Percentiles rank a stretch among this genome's conserved stretches.
Evolutionary conservation across 257 asterid species (phyloP).

Genomic region (Voacanga thouarsii): DNA sequence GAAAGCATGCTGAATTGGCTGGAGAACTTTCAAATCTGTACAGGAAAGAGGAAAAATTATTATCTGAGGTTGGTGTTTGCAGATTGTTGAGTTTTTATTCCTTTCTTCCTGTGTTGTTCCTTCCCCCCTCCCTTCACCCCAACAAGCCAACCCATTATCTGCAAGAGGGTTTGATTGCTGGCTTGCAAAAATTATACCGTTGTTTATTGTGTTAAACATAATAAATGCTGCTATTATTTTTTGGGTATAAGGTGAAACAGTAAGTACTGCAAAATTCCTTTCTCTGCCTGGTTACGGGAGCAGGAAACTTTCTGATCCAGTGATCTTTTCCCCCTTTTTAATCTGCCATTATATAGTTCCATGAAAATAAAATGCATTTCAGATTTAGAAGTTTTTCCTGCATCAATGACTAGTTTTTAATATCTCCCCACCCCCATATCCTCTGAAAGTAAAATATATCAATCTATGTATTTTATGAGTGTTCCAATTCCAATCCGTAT

Average conservation of each 20-base stretch:
- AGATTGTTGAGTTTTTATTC: conserved; percentile 10
- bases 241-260: neutral
- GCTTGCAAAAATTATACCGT: neutral
- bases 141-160: neutral
- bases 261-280: neutral
- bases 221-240: neutral
- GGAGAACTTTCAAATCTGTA: conserved; percentile 84
- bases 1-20: conserved; percentile 92
- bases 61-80: conserved; percentile 72
- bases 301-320: neutral
- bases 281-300: neutral
- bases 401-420: neutral
- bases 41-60: conserved; percentile 83
- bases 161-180: neutral
- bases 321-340: neutral
- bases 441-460: too few species aligned
- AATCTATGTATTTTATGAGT: too few species aligned
- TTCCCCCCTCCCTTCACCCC: neutral
- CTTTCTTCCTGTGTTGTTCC: neutral
- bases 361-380: neutral
- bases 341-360: neutral
- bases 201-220: neutral
- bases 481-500: too few species aligned
- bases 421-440: too few species aligned
- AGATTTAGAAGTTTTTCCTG: neutral